phyloP scores from a whole-genome alignment of 352 stramenopile genomes.

The Phytophthora pseudosyringae region DNA sequence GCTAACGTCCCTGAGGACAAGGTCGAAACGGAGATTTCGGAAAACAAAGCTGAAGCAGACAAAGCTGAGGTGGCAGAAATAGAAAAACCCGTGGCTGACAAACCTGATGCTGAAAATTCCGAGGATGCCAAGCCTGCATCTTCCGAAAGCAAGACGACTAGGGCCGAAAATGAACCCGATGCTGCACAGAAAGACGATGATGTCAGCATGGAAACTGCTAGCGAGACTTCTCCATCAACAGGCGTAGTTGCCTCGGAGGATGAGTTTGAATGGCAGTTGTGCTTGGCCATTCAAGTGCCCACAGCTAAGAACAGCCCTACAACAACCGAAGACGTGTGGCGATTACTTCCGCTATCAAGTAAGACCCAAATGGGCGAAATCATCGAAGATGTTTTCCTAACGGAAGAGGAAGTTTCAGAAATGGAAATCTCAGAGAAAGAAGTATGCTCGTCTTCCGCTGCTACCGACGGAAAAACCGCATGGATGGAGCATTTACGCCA shows the following conservation, averaged over 20 bases:
- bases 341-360: conserved; percentile 60
- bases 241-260: conserved; percentile 24
- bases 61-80: conserved; percentile 1
- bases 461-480: conserved; percentile 31
- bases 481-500: conserved; percentile 63
- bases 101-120: conserved; percentile 13
- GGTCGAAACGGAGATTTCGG: not conserved
- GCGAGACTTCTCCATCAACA: conserved; percentile 7
- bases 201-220: conserved; percentile 26
- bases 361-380: conserved; percentile 58
- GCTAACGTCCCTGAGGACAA: not conserved
- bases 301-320: conserved; percentile 9
- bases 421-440: conserved; percentile 75
- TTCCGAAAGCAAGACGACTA: conserved; percentile 14
- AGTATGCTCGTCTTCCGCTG: conserved; percentile 50
- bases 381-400: conserved; percentile 59
- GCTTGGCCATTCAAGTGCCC: conserved; percentile 44
- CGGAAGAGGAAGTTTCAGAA: conserved; percentile 58
- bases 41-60: not conserved
- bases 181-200: conserved; percentile 19
- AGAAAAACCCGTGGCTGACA: conserved; percentile 6
- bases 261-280: conserved; percentile 56
- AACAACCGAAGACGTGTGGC: conserved; percentile 45
- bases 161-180: conserved; percentile 18
- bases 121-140: conserved; percentile 8